These are phyloP conservation scores for Cercospora canescens DNA, from an alignment of 2,329 filamentous ascomycete genomes.

Conservation along the genomic window DNA sequence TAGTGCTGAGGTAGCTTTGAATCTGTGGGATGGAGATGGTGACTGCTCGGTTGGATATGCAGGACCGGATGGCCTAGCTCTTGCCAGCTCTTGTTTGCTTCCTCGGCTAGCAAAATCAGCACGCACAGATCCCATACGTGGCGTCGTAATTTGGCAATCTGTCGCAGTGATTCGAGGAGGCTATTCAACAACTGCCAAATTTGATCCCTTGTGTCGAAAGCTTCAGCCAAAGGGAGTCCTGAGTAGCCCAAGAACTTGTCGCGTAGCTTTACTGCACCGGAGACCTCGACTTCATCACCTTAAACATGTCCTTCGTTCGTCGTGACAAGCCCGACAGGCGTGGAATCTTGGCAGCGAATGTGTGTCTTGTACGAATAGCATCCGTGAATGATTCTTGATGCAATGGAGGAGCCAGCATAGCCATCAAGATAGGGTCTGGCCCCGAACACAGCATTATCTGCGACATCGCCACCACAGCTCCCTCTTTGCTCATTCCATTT, in stretches of 20 bases:
- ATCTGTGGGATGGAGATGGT: too few species aligned
- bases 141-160: too few species aligned
- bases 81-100: too few species aligned
- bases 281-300: slow-evolving; percentile 2
- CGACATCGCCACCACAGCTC: slow-evolving; percentile 39
- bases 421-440: slow-evolving; percentile 12
- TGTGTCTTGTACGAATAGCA: slow-evolving; percentile 7
- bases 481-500: slow-evolving; percentile 42
- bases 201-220: too few species aligned
- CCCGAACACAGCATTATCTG: slow-evolving; percentile 37
- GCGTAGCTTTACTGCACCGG: background rate
- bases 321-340: slow-evolving; percentile 5
- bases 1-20: too few species aligned
- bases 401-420: slow-evolving; percentile 4
- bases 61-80: too few species aligned
- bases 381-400: background rate
- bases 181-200: too few species aligned
- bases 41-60: too few species aligned
- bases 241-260: slow-evolving; percentile 2
- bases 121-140: too few species aligned
- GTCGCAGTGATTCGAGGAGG: too few species aligned
- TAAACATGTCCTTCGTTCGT: slow-evolving; percentile 6
- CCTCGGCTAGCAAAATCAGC: too few species aligned
- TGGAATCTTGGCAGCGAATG: slow-evolving; percentile 3
- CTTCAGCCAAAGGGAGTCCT: slow-evolving; percentile 12